These are phyloP conservation scores for Avena eriantha DNA, from an alignment of 176 grass and related monocot species.

Conservation along the genomic window DNA sequence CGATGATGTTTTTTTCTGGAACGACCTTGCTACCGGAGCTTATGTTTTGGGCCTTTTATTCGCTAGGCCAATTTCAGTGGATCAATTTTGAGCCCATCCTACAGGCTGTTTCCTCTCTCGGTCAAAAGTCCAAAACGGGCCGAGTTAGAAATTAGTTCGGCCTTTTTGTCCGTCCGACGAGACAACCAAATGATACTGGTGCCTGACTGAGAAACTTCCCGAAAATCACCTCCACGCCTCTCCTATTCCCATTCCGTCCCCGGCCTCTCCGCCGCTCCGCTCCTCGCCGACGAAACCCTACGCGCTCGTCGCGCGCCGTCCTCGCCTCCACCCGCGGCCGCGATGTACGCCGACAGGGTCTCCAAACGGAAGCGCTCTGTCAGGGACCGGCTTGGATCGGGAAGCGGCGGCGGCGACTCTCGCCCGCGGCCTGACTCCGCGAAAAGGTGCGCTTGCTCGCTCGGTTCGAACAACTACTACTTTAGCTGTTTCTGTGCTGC, in stretches of 20 bases:
- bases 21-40: too few species aligned
- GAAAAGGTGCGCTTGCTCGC: conserved; percentile 54
- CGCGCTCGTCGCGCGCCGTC: conserved; percentile 1
- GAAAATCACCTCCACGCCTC: not conserved
- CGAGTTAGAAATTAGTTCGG: not conserved
- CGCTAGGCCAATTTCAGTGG: not conserved
- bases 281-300: conserved; percentile 56
- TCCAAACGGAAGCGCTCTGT: conserved; percentile 64
- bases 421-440: conserved; percentile 36
- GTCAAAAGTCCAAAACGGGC: not conserved
- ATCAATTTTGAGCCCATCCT: not conserved
- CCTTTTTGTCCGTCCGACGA: not conserved
- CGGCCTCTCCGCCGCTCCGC: conserved; percentile 5
- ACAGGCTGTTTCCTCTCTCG: not conserved
- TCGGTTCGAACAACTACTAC: not conserved
- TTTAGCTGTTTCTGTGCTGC: conserved; percentile 1
- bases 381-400: conserved; percentile 60
- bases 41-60: too few species aligned
- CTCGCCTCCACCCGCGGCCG: not conserved
- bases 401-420: not conserved
- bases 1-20: too few species aligned
- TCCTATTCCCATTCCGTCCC: conserved; percentile 7
- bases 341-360: conserved; percentile 63
- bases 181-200: not conserved
- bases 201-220: not conserved